Evolutionary conservation across 768 basidiomycete genomes (phyloP).

Genomic region (Gautieria morchelliformis): DNA sequence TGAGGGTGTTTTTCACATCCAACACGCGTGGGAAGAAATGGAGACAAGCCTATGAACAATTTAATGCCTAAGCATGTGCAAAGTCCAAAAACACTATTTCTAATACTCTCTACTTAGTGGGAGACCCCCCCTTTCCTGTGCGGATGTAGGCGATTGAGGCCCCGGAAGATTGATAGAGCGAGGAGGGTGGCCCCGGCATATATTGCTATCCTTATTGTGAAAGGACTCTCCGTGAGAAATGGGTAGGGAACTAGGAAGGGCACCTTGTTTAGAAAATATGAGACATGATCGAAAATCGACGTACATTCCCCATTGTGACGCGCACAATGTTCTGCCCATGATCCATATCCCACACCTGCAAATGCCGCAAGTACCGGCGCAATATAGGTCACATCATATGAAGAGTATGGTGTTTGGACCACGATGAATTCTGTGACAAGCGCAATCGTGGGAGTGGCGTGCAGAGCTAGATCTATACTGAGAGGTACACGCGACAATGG

Average conservation of each 20-base stretch:
- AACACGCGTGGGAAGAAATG: background rate
- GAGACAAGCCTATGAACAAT: background rate
- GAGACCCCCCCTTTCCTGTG: background rate
- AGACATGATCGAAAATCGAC: conserved; percentile 17
- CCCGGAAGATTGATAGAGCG: conserved; percentile 46
- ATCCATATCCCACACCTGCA: conserved; percentile 40
- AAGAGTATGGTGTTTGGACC: conserved; percentile 48
- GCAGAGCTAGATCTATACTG: conserved; percentile 51
- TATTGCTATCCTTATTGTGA: conserved; percentile 43
- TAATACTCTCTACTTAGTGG: too few species aligned
- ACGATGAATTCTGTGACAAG: conserved; percentile 60
- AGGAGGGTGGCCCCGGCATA: conserved; percentile 45
- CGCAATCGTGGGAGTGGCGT: conserved; percentile 49
- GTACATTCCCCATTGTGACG: conserved; percentile 50
- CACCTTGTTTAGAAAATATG: background rate
- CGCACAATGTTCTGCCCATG: conserved; percentile 63
- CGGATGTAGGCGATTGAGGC: conserved; percentile 49
- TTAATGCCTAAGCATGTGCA: background rate
- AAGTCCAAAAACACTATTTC: too few species aligned
- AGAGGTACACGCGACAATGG: conserved; percentile 33
- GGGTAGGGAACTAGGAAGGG: conserved; percentile 63
- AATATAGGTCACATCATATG: conserved; percentile 22
- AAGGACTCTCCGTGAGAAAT: conserved; percentile 56
- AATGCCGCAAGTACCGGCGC: conserved; percentile 22
- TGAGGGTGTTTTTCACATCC: background rate